These are phyloP conservation scores for Aspergillus alliaceus DNA, from an alignment of 2,329 filamentous ascomycete genomes.

Conservation along the genomic window DNA sequence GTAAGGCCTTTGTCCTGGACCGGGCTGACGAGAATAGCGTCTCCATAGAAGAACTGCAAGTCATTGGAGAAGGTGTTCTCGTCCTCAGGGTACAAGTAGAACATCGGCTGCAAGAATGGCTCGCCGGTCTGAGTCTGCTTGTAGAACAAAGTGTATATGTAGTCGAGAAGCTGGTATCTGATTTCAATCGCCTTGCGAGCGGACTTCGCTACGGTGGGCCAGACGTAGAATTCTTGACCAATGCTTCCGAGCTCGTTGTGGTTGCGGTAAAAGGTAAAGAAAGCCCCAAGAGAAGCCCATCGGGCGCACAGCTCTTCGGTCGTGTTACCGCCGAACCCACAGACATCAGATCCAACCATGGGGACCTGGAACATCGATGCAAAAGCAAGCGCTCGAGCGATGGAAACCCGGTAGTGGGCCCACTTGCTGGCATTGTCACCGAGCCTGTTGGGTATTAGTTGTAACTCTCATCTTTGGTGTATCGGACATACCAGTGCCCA, in stretches of 20 bases:
- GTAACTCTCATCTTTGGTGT: background rate
- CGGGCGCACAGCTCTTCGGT: slow-evolving; percentile 70
- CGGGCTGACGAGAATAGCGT: slow-evolving; percentile 57
- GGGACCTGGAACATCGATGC: slow-evolving; percentile 67
- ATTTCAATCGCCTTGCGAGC: slow-evolving; percentile 68
- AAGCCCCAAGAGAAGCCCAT: slow-evolving; percentile 73
- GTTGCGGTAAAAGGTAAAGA: slow-evolving; percentile 74
- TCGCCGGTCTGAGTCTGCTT: slow-evolving; percentile 60
- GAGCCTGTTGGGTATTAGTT: slow-evolving; percentile 40
- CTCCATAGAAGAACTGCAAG: slow-evolving; percentile 61
- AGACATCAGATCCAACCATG: slow-evolving; percentile 71
- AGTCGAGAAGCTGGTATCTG: slow-evolving; percentile 76
- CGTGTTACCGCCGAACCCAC: slow-evolving; percentile 69
- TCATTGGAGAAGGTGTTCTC: slow-evolving; percentile 53
- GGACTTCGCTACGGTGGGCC: slow-evolving; percentile 62
- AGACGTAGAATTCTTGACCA: slow-evolving; percentile 73
- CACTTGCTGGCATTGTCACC: slow-evolving; percentile 62
- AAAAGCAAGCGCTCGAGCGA: slow-evolving; percentile 61
- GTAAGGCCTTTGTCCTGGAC: slow-evolving; percentile 55
- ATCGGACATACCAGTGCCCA: slow-evolving; percentile 50
- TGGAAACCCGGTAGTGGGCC: slow-evolving; percentile 60
- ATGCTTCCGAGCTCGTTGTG: slow-evolving; percentile 59
- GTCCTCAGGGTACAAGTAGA: slow-evolving; percentile 67
- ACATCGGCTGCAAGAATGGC: slow-evolving; percentile 68
- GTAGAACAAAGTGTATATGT: slow-evolving; percentile 72